phyloP scores from a whole-genome alignment of 345 rosid genomes.

The Reutealis trisperma region DNA sequence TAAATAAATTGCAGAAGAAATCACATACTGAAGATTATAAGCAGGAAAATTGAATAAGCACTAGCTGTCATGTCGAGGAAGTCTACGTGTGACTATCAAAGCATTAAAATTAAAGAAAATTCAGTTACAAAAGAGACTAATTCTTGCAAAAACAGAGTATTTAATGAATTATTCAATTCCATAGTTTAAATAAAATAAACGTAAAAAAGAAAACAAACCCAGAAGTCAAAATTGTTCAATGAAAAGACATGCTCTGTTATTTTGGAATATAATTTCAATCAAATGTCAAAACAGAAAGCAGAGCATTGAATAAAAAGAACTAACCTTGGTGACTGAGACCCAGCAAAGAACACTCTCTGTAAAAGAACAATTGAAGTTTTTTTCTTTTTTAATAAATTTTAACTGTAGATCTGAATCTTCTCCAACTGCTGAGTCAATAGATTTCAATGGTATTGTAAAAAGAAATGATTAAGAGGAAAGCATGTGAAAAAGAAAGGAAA shows the following conservation, averaged over 20 bases:
- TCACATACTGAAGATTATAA: background rate
- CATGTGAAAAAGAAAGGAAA: slow-evolving; percentile 50
- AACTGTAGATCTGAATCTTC: slow-evolving; percentile 55
- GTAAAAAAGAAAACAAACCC: too few relatives aligned
- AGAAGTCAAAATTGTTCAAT: background rate
- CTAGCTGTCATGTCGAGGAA: background rate
- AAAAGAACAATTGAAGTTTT: slow-evolving; percentile 22
- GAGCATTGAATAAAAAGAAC: slow-evolving; percentile 1
- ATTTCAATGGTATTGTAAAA: slow-evolving; percentile 34
- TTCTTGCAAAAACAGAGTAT: background rate
- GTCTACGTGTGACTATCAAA: background rate
- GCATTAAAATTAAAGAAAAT: background rate
- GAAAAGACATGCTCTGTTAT: too few relatives aligned
- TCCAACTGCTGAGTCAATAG: slow-evolving; percentile 40
- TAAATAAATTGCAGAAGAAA: background rate
- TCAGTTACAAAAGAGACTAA: background rate
- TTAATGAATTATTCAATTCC: background rate
- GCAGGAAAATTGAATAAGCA: background rate
- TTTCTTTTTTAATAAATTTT: background rate
- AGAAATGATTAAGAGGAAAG: slow-evolving; percentile 21
- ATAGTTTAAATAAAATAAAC: too few relatives aligned
- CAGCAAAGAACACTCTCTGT: slow-evolving; percentile 21
- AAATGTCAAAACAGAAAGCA: background rate
- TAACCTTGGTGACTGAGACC: slow-evolving; percentile 32
- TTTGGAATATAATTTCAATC: background rate